Conservation (phyloP, 257 asterid species). For the Nicotiana otophora region DNA sequence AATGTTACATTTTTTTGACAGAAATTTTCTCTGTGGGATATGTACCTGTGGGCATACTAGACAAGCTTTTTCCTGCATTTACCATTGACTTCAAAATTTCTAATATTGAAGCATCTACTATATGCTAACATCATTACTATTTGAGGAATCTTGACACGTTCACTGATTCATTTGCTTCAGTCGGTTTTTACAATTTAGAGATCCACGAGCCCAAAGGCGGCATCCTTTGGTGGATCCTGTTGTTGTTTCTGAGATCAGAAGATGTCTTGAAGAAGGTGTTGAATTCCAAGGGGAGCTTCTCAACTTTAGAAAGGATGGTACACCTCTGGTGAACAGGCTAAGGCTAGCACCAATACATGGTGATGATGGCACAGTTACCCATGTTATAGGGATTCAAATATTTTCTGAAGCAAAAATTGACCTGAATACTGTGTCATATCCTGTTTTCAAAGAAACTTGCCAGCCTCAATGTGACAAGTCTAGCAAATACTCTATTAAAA, state of each 20-base stretch:
- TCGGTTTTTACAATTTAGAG: constrained; percentile 90
- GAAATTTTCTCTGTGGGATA: not conserved
- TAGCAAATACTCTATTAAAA: constrained; percentile 29
- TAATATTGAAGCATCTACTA: not conserved
- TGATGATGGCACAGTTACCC: constrained; percentile 79
- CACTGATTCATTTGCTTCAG: constrained; percentile 37
- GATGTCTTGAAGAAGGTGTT: constrained; percentile 76
- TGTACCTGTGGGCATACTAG: not conserved
- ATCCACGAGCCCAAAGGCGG: constrained; percentile 79
- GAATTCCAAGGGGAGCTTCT: constrained; percentile 93
- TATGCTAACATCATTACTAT: not conserved
- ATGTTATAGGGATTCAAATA: constrained; percentile 68
- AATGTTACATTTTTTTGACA: not conserved
- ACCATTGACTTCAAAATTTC: not conserved
- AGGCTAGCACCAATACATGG: constrained; percentile 68
- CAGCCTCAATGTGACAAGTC: constrained; percentile 30
- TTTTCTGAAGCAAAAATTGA: constrained; percentile 71
- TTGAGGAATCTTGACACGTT: constrained; percentile 14
- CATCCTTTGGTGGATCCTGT: constrained; percentile 96
- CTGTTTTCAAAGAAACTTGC: constrained; percentile 67
- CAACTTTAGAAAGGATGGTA: constrained; percentile 89
- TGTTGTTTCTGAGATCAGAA: constrained; percentile 78
- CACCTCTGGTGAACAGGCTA: constrained; percentile 74
- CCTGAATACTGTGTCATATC: constrained; percentile 65
- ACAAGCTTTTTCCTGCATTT: not conserved